Evolutionary conservation across 2,329 filamentous ascomycete genomes (phyloP).

Genomic region (Calycina herbarum): DNA sequence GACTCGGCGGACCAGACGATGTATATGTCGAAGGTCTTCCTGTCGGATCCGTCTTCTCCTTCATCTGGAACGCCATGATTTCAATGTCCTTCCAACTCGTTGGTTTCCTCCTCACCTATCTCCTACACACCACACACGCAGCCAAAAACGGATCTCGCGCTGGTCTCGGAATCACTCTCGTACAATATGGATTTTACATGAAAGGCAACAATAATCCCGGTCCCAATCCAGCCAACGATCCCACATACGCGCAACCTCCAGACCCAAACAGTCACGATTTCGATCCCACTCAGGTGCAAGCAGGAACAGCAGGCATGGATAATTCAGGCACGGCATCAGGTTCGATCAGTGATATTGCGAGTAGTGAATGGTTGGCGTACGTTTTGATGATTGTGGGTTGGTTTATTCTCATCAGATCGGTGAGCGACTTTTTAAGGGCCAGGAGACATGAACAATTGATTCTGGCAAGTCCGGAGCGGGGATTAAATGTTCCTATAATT

Average conservation of each 20-base stretch:
- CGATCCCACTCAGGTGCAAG: constrained; percentile 66
- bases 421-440: constrained; percentile 85
- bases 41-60: constrained; percentile 83
- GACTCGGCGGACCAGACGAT: constrained; percentile 85
- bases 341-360: constrained; percentile 59
- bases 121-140: constrained; percentile 95
- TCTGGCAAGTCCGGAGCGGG: constrained; percentile 86
- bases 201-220: constrained; percentile 57
- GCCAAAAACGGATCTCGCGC: constrained; percentile 96
- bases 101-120: constrained; percentile 96
- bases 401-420: constrained; percentile 94
- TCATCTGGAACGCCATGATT: constrained; percentile 93
- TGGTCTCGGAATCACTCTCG: constrained; percentile 89
- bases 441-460: constrained; percentile 91
- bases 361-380: constrained; percentile 88
- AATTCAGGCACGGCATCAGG: constrained; percentile 42
- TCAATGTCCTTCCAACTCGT: constrained; percentile 96
- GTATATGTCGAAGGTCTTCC: constrained; percentile 97
- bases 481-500: constrained; percentile 80
- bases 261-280: constrained; percentile 93
- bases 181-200: constrained; percentile 98
- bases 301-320: constrained; percentile 38
- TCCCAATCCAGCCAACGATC: constrained; percentile 45
- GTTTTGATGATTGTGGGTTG: constrained; percentile 94
- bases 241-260: constrained; percentile 67